These are phyloP conservation scores for Rosa hybrid DNA, from an alignment of 331 rosid genomes.

Conservation along the genomic window DNA sequence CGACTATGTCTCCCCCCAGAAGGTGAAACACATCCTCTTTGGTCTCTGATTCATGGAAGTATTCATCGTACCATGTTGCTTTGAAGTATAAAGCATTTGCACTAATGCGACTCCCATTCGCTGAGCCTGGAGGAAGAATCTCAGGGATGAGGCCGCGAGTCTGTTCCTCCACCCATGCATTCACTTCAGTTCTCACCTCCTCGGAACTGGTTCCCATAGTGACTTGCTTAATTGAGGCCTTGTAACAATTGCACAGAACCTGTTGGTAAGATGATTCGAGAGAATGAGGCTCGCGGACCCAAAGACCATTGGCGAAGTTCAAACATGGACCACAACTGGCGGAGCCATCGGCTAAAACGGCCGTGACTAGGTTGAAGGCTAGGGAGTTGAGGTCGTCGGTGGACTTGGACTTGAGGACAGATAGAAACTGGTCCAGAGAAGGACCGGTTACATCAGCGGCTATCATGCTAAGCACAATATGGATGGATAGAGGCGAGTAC, in stretches of 20 bases:
- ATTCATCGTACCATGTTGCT: not conserved
- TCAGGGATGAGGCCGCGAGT: not conserved
- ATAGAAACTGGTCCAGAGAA: constrained; percentile 42
- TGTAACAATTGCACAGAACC: not conserved
- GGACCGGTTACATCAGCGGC: not conserved
- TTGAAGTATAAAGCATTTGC: not conserved
- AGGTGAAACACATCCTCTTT: not conserved
- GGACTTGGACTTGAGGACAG: constrained; percentile 67
- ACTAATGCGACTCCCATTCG: not conserved
- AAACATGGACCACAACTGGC: constrained; percentile 54
- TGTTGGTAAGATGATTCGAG: not conserved
- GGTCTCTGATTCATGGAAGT: not conserved
- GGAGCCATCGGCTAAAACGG: constrained; percentile 49
- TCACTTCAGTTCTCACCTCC: not conserved
- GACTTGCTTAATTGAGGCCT: not conserved
- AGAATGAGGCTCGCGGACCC: constrained; percentile 51
- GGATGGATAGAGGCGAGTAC: not conserved
- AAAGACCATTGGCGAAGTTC: constrained; percentile 53
- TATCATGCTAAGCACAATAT: not conserved
- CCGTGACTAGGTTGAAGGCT: constrained; percentile 51
- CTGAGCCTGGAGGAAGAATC: not conserved
- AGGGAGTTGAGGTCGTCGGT: constrained; percentile 23
- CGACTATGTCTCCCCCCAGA: not conserved
- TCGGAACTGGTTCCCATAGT: not conserved
- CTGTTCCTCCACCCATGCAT: not conserved